Conservation (phyloP, 805 yeast genomes). For the Teunomyces barrocoloradensis region DNA sequence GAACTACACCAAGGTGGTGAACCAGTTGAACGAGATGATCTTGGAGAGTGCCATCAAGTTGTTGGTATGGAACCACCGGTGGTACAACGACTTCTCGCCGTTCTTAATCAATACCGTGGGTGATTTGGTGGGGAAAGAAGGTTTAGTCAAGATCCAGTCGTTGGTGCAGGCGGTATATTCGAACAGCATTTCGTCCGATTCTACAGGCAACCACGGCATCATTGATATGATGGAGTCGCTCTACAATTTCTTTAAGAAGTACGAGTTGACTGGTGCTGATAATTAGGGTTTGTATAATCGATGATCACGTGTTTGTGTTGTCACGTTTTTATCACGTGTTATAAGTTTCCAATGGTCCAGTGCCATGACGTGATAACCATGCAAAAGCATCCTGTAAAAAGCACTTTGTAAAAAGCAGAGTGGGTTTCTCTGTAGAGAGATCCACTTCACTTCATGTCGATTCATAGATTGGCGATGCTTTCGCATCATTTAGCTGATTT, state of each 20-base stretch:
- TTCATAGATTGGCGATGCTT: conserved; percentile 16
- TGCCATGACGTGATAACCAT: too few species aligned
- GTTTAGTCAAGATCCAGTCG: conserved; percentile 71
- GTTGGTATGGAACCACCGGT: conserved; percentile 96
- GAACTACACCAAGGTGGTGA: conserved; percentile 38
- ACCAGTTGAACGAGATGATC: conserved; percentile 51
- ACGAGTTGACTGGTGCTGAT: conserved; percentile 44
- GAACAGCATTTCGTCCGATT: conserved; percentile 18
- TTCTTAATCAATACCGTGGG: conserved; percentile 55
- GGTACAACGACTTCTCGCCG: conserved; percentile 92
- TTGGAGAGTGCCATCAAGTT: conserved; percentile 71
- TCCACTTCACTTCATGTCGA: too few species aligned
- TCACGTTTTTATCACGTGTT: too few species aligned
- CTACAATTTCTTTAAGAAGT: conserved; percentile 46
- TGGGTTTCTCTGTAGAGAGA: too few species aligned
- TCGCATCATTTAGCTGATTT: conserved; percentile 13
- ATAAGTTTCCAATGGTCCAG: too few species aligned
- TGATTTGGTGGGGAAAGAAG: conserved; percentile 69
- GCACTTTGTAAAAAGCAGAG: too few species aligned
- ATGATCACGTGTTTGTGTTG: too few species aligned
- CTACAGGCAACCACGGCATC: conserved; percentile 49
- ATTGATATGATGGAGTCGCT: conserved; percentile 53
- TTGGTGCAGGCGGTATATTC: conserved; percentile 68
- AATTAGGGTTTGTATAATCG: conserved; percentile 13
- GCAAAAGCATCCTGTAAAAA: too few species aligned